Conservation (phyloP, 169 alveolate species). For the Plasmodium reichenowi region DNA sequence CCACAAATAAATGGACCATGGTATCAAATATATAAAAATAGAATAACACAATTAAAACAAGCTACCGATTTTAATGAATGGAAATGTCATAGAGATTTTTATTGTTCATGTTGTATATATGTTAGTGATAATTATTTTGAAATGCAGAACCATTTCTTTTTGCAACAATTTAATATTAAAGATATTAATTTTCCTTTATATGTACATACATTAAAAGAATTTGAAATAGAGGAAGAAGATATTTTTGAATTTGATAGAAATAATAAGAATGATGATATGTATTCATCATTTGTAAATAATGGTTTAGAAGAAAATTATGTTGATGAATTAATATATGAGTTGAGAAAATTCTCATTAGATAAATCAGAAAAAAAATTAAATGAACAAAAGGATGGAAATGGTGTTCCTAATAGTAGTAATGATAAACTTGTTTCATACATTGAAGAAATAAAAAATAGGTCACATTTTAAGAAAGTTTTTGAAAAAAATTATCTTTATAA, state of each 20-base stretch:
- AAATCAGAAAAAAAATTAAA: conserved; percentile 14
- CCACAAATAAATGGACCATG: conserved; percentile 94
- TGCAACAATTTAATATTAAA: conserved; percentile 61
- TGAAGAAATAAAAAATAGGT: conserved; percentile 13
- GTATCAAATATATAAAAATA: conserved; percentile 89
- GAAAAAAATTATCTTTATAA: neutral
- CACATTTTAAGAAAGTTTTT: neutral
- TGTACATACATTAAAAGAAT: conserved; percentile 51
- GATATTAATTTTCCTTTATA: conserved; percentile 63
- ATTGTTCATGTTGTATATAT: conserved; percentile 91
- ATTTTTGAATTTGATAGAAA: conserved; percentile 67
- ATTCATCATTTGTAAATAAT: conserved; percentile 7
- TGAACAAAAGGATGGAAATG: conserved; percentile 7
- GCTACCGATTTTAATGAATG: conserved; percentile 92
- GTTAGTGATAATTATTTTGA: conserved; percentile 92
- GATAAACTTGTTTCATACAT: neutral
- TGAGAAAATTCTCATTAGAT: conserved; percentile 51
- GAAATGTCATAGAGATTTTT: conserved; percentile 93
- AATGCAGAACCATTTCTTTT: conserved; percentile 73
- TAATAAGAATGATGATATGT: conserved; percentile 58
- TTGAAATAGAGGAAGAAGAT: conserved; percentile 48
- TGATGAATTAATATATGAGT: conserved; percentile 46
- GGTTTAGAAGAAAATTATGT: conserved; percentile 30
- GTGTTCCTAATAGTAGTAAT: conserved; percentile 20
- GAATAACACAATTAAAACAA: conserved; percentile 87